Percentiles rank a stretch among this genome's conserved stretches.
These are phyloP conservation scores for Aspergillus sp. DNA, from an alignment of 2,329 filamentous ascomycete genomes.

Conservation along the genomic window DNA sequence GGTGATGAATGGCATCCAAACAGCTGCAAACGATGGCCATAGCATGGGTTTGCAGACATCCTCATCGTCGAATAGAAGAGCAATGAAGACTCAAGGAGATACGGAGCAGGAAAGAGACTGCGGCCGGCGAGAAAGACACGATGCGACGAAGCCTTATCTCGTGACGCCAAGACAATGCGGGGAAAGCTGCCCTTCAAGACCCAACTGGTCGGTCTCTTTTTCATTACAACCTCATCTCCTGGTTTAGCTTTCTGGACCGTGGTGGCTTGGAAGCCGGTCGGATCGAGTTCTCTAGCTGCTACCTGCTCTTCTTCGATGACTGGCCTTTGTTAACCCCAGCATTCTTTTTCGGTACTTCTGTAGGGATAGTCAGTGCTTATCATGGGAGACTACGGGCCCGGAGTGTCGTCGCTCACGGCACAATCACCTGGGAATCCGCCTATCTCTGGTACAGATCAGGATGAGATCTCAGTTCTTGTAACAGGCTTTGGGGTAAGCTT, in stretches of 20 bases:
- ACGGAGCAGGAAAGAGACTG: background rate
- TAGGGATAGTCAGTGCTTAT: background rate
- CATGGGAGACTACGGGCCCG: conserved; percentile 35
- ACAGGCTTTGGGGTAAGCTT: conserved; percentile 25
- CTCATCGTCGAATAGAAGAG: no score
- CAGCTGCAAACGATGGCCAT: no score
- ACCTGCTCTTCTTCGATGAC: background rate
- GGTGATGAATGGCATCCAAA: no score
- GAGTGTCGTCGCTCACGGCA: conserved; percentile 10
- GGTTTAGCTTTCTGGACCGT: background rate
- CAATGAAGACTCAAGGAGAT: no score
- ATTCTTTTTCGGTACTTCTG: background rate
- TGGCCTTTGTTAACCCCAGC: background rate
- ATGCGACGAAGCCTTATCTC: background rate
- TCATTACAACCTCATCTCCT: background rate
- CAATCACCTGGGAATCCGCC: conserved; percentile 15
- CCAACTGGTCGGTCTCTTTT: background rate
- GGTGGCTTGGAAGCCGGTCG: background rate
- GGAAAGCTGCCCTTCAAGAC: background rate
- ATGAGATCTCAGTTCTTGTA: conserved; percentile 32
- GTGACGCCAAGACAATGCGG: background rate
- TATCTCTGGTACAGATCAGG: conserved; percentile 16
- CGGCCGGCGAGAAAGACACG: background rate
- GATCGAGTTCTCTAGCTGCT: no score
- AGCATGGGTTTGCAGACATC: no score